Conservation (phyloP, 768 basidiomycete genomes). For the Gymnopilus dilepis region DNA sequence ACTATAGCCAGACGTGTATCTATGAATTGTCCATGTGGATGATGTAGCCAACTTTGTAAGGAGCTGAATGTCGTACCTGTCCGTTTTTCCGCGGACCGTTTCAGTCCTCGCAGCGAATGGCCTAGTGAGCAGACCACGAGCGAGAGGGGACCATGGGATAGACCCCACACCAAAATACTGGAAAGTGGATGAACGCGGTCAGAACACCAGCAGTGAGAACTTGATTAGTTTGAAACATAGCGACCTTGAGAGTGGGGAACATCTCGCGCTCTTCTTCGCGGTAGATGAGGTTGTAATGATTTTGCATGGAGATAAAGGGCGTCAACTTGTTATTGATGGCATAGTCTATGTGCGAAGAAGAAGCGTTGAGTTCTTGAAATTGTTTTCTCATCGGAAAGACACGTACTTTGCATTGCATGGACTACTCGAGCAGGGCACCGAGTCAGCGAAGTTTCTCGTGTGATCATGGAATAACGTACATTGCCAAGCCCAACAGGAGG, state of each 20-base stretch:
- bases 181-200: not conserved
- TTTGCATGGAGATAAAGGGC: conserved; percentile 75
- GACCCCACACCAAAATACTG: conserved; percentile 58
- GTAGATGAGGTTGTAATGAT: conserved; percentile 65
- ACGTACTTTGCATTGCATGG: conserved; percentile 60
- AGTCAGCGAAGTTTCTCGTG: not conserved
- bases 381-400: not conserved
- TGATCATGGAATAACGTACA: conserved; percentile 37
- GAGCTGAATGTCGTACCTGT: conserved; percentile 33
- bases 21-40: not conserved
- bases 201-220: not conserved
- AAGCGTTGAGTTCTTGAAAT: not conserved
- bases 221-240: not conserved
- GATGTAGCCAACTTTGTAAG: not conserved
- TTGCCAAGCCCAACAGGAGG: conserved; percentile 59
- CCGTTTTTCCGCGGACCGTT: conserved; percentile 44
- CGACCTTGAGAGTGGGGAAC: conserved; percentile 62
- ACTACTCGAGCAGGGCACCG: conserved; percentile 33
- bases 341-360: conserved; percentile 46
- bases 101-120: conserved; percentile 35
- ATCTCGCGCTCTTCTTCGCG: conserved; percentile 71
- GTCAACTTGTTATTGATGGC: conserved; percentile 62
- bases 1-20: conserved; percentile 30
- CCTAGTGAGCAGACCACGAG: conserved; percentile 53
- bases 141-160: conserved; percentile 67